phyloP scores from a whole-genome alignment of 75 land plant genomes.

The Picea glauca region DNA sequence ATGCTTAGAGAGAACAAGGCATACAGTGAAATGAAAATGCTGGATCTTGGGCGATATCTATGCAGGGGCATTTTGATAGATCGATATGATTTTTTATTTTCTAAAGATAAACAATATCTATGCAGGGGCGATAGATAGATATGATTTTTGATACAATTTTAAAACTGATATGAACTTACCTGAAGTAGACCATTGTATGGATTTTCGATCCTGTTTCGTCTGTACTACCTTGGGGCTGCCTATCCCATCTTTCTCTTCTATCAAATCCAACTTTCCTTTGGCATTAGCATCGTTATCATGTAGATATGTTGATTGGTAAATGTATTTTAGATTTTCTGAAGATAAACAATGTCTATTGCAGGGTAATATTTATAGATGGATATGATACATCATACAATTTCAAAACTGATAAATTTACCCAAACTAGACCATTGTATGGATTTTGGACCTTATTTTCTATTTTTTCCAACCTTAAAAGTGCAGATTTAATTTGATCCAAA shows the following conservation, averaged over 20 bases:
- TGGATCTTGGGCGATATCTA: not conserved
- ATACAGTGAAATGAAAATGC: no score
- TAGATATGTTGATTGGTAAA: no score
- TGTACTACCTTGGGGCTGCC: no score
- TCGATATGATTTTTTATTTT: not conserved
- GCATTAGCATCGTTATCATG: no score
- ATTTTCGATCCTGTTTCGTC: not conserved
- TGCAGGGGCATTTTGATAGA: not conserved
- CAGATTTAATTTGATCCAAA: no score
- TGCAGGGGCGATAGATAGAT: not conserved
- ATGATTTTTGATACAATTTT: not conserved
- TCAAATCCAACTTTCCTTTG: no score
- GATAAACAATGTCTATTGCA: not conserved
- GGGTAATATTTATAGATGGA: not conserved
- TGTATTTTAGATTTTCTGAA: conserved; percentile 3
- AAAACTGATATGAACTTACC: not conserved
- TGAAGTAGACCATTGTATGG: not conserved
- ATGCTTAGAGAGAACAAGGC: no score
- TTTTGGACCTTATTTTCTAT: not conserved
- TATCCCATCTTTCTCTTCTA: no score
- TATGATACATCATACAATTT: not conserved
- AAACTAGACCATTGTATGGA: not conserved
- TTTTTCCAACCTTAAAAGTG: no score
- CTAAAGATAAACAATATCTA: not conserved
- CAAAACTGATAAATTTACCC: not conserved